These are phyloP conservation scores for Calocybe cyanea DNA, from an alignment of 768 basidiomycete species.

Conservation along the genomic window DNA sequence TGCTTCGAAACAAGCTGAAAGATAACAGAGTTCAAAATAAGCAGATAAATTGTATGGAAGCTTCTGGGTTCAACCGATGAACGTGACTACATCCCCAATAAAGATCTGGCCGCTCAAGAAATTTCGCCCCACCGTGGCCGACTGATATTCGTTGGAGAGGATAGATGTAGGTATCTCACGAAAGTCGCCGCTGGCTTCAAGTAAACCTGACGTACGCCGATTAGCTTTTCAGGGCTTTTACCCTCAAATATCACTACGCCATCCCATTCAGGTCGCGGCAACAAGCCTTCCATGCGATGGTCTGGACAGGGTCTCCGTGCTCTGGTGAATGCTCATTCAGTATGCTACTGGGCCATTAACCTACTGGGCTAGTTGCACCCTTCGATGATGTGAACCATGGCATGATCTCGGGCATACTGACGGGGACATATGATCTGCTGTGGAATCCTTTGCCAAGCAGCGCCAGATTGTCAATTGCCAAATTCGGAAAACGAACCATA, in stretches of 20 bases:
- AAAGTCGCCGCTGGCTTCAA: neutral
- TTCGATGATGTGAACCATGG: no score
- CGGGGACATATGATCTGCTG: no score
- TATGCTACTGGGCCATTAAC: constrained; percentile 25
- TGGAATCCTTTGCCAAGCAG: no score
- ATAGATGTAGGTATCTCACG: neutral
- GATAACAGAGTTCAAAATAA: no score
- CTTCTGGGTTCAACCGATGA: neutral
- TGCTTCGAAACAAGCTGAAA: no score
- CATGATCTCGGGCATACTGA: no score
- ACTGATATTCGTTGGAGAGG: constrained; percentile 7
- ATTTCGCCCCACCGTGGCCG: constrained; percentile 18
- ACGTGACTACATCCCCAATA: constrained; percentile 6
- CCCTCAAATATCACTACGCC: constrained; percentile 29
- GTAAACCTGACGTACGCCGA: constrained; percentile 17
- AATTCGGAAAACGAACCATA: no score
- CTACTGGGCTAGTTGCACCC: constrained; percentile 30
- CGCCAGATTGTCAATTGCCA: no score
- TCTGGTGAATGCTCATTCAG: neutral
- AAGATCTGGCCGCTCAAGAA: constrained; percentile 14
- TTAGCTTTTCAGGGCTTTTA: constrained; percentile 27
- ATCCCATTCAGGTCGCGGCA: constrained; percentile 19
- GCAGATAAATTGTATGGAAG: no score
- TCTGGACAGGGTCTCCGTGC: constrained; percentile 20
- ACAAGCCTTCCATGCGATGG: constrained; percentile 16